Percentiles rank a stretch among this genome's conserved stretches.
Evolutionary conservation across 2,329 filamentous ascomycete species (phyloP).

Genomic region (Alternaria sp.): DNA sequence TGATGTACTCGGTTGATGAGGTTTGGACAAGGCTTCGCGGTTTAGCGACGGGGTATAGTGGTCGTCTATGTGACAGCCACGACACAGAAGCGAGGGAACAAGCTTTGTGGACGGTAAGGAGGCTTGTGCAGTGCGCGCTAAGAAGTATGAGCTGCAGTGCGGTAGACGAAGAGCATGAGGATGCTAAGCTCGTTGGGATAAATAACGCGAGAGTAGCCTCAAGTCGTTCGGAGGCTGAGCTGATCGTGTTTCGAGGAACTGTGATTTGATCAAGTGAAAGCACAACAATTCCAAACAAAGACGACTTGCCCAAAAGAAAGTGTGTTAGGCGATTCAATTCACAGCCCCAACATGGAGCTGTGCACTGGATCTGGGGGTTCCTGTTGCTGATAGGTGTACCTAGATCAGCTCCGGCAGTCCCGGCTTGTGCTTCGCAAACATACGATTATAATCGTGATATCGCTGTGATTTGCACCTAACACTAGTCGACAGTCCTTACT

Average conservation of each 20-base stretch:
- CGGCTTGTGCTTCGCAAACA: not conserved
- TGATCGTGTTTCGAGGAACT: not conserved
- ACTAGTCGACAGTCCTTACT: not conserved
- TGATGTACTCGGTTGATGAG: not conserved
- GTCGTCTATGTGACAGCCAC: not conserved
- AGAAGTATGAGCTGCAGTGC: not conserved
- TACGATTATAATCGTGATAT: not conserved
- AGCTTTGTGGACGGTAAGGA: not conserved
- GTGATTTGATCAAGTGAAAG: not conserved
- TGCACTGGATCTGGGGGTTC: not conserved
- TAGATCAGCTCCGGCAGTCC: not conserved
- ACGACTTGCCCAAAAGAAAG: not conserved
- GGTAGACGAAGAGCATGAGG: too few species aligned
- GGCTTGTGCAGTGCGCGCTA: not conserved
- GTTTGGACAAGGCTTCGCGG: not conserved
- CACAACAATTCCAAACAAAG: not conserved
- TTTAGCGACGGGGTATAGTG: not conserved
- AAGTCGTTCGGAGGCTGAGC: not conserved
- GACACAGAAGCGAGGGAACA: not conserved
- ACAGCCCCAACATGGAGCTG: not conserved
- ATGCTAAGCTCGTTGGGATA: not conserved
- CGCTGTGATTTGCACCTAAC: not conserved
- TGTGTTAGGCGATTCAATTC: not conserved
- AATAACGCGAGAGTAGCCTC: not conserved
- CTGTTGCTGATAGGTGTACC: not conserved